Base-by-base conservation (phyloP, 306 rosid genomes). In the Corylus americana region DNA sequence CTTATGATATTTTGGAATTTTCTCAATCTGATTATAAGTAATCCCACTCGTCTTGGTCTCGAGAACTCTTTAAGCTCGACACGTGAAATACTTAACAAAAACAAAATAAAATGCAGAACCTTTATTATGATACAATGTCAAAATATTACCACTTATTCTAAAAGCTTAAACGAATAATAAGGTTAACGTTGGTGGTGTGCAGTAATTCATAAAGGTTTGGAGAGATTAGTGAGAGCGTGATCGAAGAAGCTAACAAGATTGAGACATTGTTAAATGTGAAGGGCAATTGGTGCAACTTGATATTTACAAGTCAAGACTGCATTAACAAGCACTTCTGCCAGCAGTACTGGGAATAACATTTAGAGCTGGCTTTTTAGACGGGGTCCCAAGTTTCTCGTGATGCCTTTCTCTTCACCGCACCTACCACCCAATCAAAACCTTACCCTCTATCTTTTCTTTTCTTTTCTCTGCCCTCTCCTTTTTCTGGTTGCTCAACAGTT, bases 331-430 rank as follows among this genome's bases (percentile, higher is more conserved):
- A 14, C 35, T 31, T 31, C 3, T 31, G 69, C 7, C 29, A 45
- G n/a, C 70, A 63, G 70, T 18, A 2, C 70, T 31, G 70, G 70
- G 70, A 63, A 63, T 31, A 63, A 29, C 70, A 63, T 63, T 63
- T 63, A 63, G 70, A 63, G 70, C 70, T 54, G 59, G 59, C 59
- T 63, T 12, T 63, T 12, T 63, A 63, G n/a, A 45, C n/a, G 63
- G 8, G 13, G 9, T 72, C 78, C 54, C 84, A 81, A 84, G 90
- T 12, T 82, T 84, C 90, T 70, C 88, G 90, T 87, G 90, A 87
- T 29, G 74, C 81, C 77, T 74, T 72, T 79, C 49, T 50, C 77
- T 80, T 64, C 77, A 74, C 90, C 88, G 84, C 90, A 81, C 76
- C 77, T 76, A 78, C 79, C 67, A 17, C 39, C 82, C 85, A 86